phyloP scores from a whole-genome alignment of 129 eudicot species.

The Flaveria bidentis region DNA sequence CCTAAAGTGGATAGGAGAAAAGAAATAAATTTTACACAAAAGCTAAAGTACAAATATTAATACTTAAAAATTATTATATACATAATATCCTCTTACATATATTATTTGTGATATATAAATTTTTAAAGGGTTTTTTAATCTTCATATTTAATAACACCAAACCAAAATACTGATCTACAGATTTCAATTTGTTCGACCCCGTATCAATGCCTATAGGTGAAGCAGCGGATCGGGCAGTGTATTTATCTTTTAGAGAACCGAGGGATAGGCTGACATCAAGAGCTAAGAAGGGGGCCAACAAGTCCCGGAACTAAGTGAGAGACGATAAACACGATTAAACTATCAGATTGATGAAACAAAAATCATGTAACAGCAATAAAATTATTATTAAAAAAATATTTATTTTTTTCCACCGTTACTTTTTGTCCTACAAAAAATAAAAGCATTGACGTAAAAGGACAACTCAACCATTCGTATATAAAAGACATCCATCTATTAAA shows the following conservation, averaged over 20 bases:
- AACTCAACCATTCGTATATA: slow-evolving; percentile 12
- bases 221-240: too few species aligned
- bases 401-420: not conserved
- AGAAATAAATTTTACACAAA: too few species aligned
- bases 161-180: not conserved
- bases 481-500: slow-evolving; percentile 19
- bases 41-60: too few species aligned
- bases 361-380: not conserved
- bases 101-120: too few species aligned
- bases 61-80: too few species aligned
- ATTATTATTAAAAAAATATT: not conserved
- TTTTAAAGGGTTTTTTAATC: not conserved
- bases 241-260: too few species aligned
- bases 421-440: not conserved
- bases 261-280: too few species aligned
- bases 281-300: too few species aligned
- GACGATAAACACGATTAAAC: too few species aligned
- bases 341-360: not conserved
- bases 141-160: not conserved
- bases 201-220: not conserved
- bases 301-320: too few species aligned
- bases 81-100: too few species aligned
- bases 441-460: not conserved
- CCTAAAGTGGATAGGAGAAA: too few species aligned
- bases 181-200: not conserved